Evolutionary conservation across 345 rosid genomes (phyloP).

Genomic region (Hevea brasiliensis): DNA sequence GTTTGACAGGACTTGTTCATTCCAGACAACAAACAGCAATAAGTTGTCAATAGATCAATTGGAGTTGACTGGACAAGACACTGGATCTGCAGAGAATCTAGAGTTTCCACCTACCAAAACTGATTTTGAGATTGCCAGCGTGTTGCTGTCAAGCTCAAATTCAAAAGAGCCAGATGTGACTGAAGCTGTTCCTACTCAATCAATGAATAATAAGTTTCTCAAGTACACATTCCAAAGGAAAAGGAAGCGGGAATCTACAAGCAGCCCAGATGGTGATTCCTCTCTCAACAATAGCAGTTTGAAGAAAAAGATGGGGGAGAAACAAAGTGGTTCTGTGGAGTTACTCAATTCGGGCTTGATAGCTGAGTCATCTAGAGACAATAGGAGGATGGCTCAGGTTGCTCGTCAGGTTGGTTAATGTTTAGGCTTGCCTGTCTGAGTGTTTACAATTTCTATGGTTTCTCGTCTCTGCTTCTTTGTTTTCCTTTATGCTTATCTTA

Average conservation of each 20-base stretch:
- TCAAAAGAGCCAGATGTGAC: constrained; percentile 35
- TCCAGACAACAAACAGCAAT: constrained; percentile 19
- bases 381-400: constrained; percentile 47
- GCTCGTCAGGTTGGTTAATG: constrained; percentile 53
- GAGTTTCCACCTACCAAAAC: constrained; percentile 33
- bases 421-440: background rate
- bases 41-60: constrained; percentile 22
- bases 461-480: background rate
- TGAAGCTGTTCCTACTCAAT: constrained; percentile 36
- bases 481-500: background rate
- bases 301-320: constrained; percentile 41
- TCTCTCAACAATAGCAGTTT: constrained; percentile 31
- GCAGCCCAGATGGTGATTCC: constrained; percentile 52
- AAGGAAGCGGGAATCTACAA: constrained; percentile 59
- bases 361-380: constrained; percentile 52
- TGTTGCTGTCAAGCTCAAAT: constrained; percentile 20
- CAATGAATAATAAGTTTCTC: constrained; percentile 44
- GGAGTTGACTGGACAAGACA: constrained; percentile 33
- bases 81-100: constrained; percentile 26
- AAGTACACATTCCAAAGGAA: constrained; percentile 82
- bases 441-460: background rate
- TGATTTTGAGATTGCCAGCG: constrained; percentile 24
- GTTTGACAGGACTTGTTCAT: constrained; percentile 17
- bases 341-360: constrained; percentile 39
- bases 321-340: constrained; percentile 42